Percentiles rank a stretch among this genome's conserved stretches.
These are phyloP conservation scores for Boletellus deceptivus DNA, from an alignment of 1,284 basidiomycete genomes.

Conservation along the genomic window DNA sequence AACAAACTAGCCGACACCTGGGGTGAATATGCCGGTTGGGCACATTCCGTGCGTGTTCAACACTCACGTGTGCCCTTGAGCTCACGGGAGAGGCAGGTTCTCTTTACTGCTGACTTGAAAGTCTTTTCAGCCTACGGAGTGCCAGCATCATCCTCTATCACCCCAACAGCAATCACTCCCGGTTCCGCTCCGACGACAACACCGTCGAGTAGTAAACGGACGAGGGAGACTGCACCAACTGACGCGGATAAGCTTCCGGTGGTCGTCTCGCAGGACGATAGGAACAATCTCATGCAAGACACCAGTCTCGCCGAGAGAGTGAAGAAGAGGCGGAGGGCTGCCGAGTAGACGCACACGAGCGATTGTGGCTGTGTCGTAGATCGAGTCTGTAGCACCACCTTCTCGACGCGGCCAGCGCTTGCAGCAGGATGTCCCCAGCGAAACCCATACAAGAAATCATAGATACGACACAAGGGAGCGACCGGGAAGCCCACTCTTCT, in stretches of 20 bases:
- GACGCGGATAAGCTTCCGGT: constrained; percentile 10
- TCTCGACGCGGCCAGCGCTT: background rate
- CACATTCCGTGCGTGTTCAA: constrained; percentile 67
- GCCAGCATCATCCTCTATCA: constrained; percentile 14
- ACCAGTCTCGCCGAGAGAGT: constrained; percentile 35
- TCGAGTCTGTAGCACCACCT: background rate
- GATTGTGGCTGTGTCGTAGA: constrained; percentile 19
- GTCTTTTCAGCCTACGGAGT: constrained; percentile 49
- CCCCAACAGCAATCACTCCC: too few species aligned
- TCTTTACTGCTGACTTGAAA: constrained; percentile 57
- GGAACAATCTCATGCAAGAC: background rate
- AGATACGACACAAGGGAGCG: constrained; percentile 36
- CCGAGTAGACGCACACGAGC: background rate
- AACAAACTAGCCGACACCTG: constrained; percentile 64
- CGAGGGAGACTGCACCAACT: constrained; percentile 1
- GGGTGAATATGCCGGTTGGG: constrained; percentile 90
- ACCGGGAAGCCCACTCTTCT: constrained; percentile 32
- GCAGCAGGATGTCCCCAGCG: constrained; percentile 28
- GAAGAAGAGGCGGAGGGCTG: constrained; percentile 32
- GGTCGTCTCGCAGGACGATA: background rate
- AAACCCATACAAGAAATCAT: constrained; percentile 43
- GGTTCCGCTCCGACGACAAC: constrained; percentile 2
- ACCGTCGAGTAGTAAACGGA: constrained; percentile 20
- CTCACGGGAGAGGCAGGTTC: constrained; percentile 41
- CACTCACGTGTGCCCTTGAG: background rate